Conservation (phyloP, 306 rosid genomes). For the Rosa multiflora region DNA sequence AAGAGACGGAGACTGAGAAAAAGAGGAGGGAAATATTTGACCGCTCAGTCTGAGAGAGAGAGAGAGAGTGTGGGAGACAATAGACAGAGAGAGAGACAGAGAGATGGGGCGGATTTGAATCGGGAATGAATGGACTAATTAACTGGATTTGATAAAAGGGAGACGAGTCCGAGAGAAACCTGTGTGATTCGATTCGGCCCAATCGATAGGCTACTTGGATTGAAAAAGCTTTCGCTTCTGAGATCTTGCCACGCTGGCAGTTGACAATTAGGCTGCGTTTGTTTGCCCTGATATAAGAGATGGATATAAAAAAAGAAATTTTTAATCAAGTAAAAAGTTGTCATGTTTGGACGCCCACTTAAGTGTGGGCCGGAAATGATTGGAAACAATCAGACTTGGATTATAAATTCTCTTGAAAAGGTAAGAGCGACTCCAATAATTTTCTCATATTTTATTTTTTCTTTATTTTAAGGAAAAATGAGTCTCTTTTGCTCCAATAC, state of each 20-base stretch:
- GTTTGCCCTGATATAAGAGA: no score
- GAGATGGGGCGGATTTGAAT: constrained; percentile 48
- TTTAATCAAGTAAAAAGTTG: no score
- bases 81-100: not conserved
- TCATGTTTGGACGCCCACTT: no score
- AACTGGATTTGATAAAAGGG: constrained; percentile 37
- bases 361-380: no score
- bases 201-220: not conserved
- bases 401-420: no score
- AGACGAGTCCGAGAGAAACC: constrained; percentile 29
- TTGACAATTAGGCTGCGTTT: no score
- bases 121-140: constrained; percentile 31
- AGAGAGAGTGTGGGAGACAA: not conserved
- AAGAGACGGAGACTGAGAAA: not conserved
- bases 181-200: constrained; percentile 9
- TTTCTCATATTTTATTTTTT: no score
- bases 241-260: not conserved
- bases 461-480: no score
- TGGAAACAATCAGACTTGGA: no score
- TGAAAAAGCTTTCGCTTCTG: not conserved
- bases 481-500: no score
- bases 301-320: no score
- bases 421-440: no score
- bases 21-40: constrained; percentile 53
- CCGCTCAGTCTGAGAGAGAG: constrained; percentile 17